Percentiles rank a stretch among this genome's conserved stretches.
These are phyloP conservation scores for Paraconiothyrium brasiliense DNA, from an alignment of 2,329 filamentous ascomycete species.

Conservation along the genomic window DNA sequence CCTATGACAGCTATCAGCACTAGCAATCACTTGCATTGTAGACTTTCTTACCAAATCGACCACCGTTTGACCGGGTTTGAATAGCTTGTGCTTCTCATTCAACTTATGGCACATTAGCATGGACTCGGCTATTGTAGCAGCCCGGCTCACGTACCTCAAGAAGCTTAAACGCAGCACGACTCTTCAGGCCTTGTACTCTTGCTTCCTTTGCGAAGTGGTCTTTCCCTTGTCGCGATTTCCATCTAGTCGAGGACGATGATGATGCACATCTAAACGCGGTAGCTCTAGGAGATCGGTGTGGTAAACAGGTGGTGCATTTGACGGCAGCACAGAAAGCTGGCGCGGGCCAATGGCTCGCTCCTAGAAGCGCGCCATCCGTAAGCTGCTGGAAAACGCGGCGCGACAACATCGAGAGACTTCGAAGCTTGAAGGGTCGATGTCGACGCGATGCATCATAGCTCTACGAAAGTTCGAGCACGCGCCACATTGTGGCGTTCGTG, in stretches of 20 bases:
- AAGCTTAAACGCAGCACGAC: constrained; percentile 91
- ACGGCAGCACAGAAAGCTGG: constrained; percentile 23
- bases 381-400: constrained; percentile 48
- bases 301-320: constrained; percentile 25
- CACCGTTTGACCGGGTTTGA: constrained; percentile 82
- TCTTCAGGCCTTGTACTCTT: constrained; percentile 82
- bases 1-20: constrained; percentile 56
- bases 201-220: constrained; percentile 81
- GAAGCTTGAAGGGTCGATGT: constrained; percentile 16
- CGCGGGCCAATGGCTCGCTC: constrained; percentile 17
- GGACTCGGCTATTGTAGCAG: neutral
- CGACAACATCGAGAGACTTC: constrained; percentile 45
- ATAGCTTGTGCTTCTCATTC: constrained; percentile 81
- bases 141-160: constrained; percentile 68
- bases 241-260: constrained; percentile 73
- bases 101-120: constrained; percentile 64
- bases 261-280: constrained; percentile 33
- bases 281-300: constrained; percentile 16
- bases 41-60: constrained; percentile 76
- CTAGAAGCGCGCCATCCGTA: constrained; percentile 45
- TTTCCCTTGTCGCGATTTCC: constrained; percentile 80
- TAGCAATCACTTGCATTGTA: neutral
- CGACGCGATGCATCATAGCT: constrained; percentile 26
- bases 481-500: constrained; percentile 16
- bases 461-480: constrained; percentile 23